Base-by-base conservation (phyloP, 108 stramenopile species). In the Pinguiococcus pyrenoidosus region DNA sequence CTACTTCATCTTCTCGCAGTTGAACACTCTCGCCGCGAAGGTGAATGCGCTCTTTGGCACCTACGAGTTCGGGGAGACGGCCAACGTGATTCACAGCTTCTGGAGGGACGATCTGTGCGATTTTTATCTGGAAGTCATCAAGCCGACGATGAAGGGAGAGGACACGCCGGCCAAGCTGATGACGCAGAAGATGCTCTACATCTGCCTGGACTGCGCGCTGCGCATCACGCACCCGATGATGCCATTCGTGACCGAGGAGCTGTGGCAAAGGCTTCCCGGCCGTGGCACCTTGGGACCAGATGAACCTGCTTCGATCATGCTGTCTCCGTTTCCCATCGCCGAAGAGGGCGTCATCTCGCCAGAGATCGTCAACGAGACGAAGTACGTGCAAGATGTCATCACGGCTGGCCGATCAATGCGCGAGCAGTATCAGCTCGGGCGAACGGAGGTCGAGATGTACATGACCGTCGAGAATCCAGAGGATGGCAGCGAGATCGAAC, bases 181-280 rank as follows among this genome's bases (percentile, higher is more conserved):
- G n/a, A 88, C 91, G 10, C 89, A 92, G 68, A 81, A 84, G 14
- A 83, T 81, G 4, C 75, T 99, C 3, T 94, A 87, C 87, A 44
- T 81, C 34, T 69, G 82, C 36, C 68, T 96, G 25, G 96, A 99
- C 45, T 55, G 67, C 38, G 88, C 83, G 22, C 59, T 99, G 38
- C 83, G 92, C 48, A 68, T 92, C 44, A 72, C 92, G 33, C 96
- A 99, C 71, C 92, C 92, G 6, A 80, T 96, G 81, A 96, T 96
- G 89, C 96, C 96, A 32, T 99, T 89, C 67, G 86, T 99, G 16
- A 96, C 93, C 5, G 96, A 99, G 69, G 96, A 99, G 68, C 74
- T 99, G 12, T 99, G 96, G 96, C 96, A 99, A 62, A 78, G 96
- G 40, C 76, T 99, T n/a, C 96, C 96, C 35, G 87, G 87, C 28